These are phyloP conservation scores for Xanthoparmelia taractica DNA, from an alignment of 495 filamentous ascomycete species.

Conservation along the genomic window DNA sequence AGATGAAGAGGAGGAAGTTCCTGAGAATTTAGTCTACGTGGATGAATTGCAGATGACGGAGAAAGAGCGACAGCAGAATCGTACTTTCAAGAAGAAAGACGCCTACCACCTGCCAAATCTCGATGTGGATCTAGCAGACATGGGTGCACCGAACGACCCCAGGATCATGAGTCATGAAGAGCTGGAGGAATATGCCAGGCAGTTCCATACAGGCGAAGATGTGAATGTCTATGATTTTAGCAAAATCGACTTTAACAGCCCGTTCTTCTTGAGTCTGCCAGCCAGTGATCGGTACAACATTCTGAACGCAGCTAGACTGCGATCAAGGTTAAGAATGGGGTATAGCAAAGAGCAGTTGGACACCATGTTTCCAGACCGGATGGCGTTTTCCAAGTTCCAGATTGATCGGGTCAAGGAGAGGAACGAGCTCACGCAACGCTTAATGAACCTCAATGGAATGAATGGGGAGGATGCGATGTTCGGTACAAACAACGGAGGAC, in stretches of 20 bases:
- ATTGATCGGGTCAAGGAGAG: constrained; percentile 87
- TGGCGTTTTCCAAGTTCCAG: constrained; percentile 94
- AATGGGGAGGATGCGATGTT: constrained; percentile 61
- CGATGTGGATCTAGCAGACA: constrained; percentile 61
- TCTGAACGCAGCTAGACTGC: constrained; percentile 79
- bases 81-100: constrained; percentile 83
- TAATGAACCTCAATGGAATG: constrained; percentile 95
- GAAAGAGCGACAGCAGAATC: constrained; percentile 62
- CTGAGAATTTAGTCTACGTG: constrained; percentile 74
- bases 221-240: constrained; percentile 97
- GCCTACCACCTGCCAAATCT: constrained; percentile 89
- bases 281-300: constrained; percentile 94
- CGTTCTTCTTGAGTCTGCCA: constrained; percentile 86
- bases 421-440: constrained; percentile 87
- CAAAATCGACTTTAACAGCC: constrained; percentile 93
- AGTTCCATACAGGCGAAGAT: constrained; percentile 89
- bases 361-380: constrained; percentile 93
- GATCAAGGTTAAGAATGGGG: constrained; percentile 87
- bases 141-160: constrained; percentile 86
- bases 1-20: constrained; percentile 52
- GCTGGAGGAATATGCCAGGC: constrained; percentile 81
- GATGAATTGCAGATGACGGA: constrained; percentile 78
- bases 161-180: constrained; percentile 93
- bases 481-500: constrained; percentile 49
- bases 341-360: constrained; percentile 93